A percentile compares a stretch with the other conserved stretches of the same genome.
phyloP scores from a whole-genome alignment of 371 early-diverging fungal species.

The Mortierella sp. region DNA sequence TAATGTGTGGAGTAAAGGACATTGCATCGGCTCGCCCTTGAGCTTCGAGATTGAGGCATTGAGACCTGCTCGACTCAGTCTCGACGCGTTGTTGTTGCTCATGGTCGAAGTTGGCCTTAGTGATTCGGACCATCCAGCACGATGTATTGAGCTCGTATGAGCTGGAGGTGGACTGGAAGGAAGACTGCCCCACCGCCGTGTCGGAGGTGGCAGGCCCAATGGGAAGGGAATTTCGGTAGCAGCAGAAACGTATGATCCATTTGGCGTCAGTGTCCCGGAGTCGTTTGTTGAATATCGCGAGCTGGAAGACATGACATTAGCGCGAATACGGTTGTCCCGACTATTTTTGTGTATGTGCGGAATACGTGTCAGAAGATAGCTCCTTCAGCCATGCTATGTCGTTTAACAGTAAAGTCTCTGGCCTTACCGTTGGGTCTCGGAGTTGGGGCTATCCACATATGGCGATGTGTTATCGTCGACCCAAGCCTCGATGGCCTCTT shows the following conservation, averaged over 20 bases:
- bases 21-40: conserved; percentile 33
- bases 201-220: conserved; percentile 45
- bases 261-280: conserved; percentile 29
- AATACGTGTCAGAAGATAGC: background rate
- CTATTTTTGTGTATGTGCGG: background rate
- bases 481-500: conserved; percentile 54
- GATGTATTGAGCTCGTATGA: conserved; percentile 28
- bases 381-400: background rate
- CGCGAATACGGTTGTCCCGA: conserved; percentile 53
- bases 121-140: conserved; percentile 32
- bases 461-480: conserved; percentile 53
- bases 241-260: conserved; percentile 33
- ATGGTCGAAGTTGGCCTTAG: background rate
- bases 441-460: conserved; percentile 53
- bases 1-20: conserved; percentile 47
- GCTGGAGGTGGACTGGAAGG: conserved; percentile 28
- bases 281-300: conserved; percentile 23
- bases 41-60: conserved; percentile 45
- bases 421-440: conserved; percentile 45
- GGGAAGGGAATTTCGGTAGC: conserved; percentile 54
- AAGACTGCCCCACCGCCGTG: conserved; percentile 36
- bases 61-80: conserved; percentile 30
- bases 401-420: background rate
- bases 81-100: conserved; percentile 14
- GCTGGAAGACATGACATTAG: conserved; percentile 35